Conservation (phyloP, 1,284 basidiomycete species). For the Marasmius tenuissimus region DNA sequence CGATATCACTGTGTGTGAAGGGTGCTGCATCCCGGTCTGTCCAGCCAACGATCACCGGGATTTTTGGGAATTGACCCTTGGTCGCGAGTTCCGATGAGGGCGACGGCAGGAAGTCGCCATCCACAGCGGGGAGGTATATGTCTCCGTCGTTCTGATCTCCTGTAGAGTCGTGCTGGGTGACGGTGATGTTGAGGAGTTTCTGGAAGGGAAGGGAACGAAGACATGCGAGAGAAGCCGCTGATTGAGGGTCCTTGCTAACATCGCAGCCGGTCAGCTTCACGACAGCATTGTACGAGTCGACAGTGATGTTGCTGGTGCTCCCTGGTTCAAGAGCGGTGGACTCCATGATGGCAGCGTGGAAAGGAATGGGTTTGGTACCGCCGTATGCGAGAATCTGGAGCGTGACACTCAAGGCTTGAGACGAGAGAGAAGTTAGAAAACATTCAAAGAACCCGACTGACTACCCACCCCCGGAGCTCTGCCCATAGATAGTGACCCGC, state of each 20-base stretch:
- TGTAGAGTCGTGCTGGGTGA: slow-evolving; percentile 1
- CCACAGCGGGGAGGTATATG: slow-evolving; percentile 3
- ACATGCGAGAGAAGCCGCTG: background rate
- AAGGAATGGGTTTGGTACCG: background rate
- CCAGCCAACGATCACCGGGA: slow-evolving; percentile 5
- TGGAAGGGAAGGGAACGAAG: slow-evolving; percentile 3
- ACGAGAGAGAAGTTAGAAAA: background rate
- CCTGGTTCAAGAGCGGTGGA: slow-evolving; percentile 2
- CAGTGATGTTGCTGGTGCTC: background rate
- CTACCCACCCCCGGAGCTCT: background rate
- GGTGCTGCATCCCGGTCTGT: background rate
- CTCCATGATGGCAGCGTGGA: slow-evolving; percentile 2
- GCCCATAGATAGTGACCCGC: background rate
- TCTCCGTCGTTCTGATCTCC: background rate
- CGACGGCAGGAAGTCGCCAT: slow-evolving; percentile 3
- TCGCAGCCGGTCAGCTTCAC: slow-evolving; percentile 3
- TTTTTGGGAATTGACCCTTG: background rate
- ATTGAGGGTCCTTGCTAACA: background rate
- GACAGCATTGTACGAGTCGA: background rate
- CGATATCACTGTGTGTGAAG: background rate
- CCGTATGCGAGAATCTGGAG: slow-evolving; percentile 7
- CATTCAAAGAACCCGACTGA: no score
- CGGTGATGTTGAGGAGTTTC: slow-evolving; percentile 2
- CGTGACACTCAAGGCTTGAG: background rate
- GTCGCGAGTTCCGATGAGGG: slow-evolving; percentile 1